These are phyloP conservation scores for Oldenlandia corymbosa DNA, from an alignment of 257 asterid species.

Conservation along the genomic window DNA sequence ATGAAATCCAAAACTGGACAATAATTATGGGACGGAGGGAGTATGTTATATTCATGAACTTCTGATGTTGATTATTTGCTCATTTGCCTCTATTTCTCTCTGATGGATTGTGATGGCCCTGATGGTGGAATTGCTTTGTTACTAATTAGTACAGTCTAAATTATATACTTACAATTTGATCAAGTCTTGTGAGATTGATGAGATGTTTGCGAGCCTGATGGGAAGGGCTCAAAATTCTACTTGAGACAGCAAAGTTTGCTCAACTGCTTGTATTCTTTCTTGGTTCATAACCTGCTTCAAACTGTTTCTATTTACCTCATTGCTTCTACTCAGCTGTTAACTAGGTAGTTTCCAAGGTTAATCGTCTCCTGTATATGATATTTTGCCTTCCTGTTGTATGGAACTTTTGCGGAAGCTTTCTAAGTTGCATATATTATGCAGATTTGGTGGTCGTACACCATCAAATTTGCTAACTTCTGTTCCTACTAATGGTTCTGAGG, in stretches of 20 bases:
- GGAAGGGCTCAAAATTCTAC: background rate
- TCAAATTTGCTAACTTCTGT: background rate
- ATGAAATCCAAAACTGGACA: too few species aligned
- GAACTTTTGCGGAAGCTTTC: background rate
- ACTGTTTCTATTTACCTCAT: background rate
- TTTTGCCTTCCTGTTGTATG: background rate
- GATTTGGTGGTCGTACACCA: background rate
- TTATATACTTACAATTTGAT: too few species aligned
- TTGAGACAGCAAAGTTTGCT: slow-evolving; percentile 1
- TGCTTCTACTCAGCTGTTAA: background rate
- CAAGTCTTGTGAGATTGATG: too few species aligned
- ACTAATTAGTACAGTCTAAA: too few species aligned
- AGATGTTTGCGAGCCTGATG: background rate
- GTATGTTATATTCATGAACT: background rate
- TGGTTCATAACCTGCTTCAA: background rate
- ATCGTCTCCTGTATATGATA: background rate
- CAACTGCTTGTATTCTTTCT: too few species aligned
- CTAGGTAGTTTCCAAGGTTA: background rate
- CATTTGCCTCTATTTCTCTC: too few species aligned
- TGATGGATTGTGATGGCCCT: too few species aligned
- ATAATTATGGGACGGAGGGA: too few species aligned
- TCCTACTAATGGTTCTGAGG: background rate
- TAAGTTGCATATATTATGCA: background rate
- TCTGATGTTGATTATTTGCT: too few species aligned
- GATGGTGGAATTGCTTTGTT: too few species aligned